Evolutionary conservation across 257 asterid genomes (phyloP), one percentile per base, ranked within the genome.

Genomic region (Gynochthodes officinalis): DNA sequence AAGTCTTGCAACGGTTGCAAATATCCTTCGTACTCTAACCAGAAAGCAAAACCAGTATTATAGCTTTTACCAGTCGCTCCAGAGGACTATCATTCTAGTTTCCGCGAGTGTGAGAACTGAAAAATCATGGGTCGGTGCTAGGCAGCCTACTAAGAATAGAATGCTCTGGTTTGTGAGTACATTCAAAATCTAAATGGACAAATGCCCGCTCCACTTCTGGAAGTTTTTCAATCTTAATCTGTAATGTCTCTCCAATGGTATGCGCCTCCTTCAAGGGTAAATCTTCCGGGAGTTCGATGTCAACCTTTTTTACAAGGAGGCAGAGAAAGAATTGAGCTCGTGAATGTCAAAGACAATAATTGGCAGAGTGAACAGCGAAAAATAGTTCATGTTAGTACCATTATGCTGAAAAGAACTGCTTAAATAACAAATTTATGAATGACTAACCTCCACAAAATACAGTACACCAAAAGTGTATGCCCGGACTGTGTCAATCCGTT

Each of bases 381-480:
- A 2, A 3, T 46, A 50, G 9, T 61, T 48, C 49, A 48, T 19
- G 30, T 7, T 16, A n/a, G 23, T 12, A 21, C 21, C 19, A 27
- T 27, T 23, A 7, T 60, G 58, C n/a, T 43, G 28, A 33, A 48
- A 35, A 44, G n/a, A n/a, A n/a, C n/a, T n/a, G 16, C 35, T 19
- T 50, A 6, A 13, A 28, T 1, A 16, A 40, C 32, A 0, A 50
- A 42, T 1, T 12, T 6, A 16, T 9, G 48, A 32, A 58, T 16
- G 30, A 80, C 96, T 77, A 25, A 93, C 98, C 97, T 93, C 98
- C 5, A 93, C 98, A 30, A 93, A 93, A 77, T 93, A 91, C 68
- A 93, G 66, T 15, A 84, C 91, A 7, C 98, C 98, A 78, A 93
- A 93, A 13, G 98, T 93, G 86, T 93, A 93, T 44, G 98, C 98